A percentile compares a stretch with the other conserved stretches of the same genome.
These are phyloP conservation scores for Vinca minor DNA, from an alignment of 257 asterid species.

Conservation along the genomic window DNA sequence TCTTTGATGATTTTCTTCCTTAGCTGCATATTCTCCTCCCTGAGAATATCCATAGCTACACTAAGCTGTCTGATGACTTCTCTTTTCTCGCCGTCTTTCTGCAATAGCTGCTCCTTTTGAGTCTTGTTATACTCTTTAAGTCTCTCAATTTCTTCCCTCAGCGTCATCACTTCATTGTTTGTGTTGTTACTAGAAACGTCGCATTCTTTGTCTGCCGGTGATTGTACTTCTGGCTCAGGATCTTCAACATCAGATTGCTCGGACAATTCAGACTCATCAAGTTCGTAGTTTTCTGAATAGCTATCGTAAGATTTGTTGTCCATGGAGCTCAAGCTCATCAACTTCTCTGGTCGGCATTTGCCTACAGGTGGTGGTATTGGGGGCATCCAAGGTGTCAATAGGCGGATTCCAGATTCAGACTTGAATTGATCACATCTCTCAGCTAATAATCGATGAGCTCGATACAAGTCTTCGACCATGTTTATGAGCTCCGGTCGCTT, in stretches of 20 bases:
- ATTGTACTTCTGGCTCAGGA: constrained; percentile 42
- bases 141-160: constrained; percentile 47
- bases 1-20: constrained; percentile 30
- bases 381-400: constrained; percentile 42
- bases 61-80: constrained; percentile 80
- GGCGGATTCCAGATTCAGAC: constrained; percentile 48
- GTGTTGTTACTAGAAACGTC: constrained; percentile 17
- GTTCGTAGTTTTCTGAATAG: constrained; percentile 62
- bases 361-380: constrained; percentile 41
- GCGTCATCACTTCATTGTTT: constrained; percentile 20
- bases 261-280: constrained; percentile 45
- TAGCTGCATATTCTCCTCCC: constrained; percentile 54
- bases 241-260: constrained; percentile 79
- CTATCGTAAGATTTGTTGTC: constrained; percentile 57
- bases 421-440: constrained; percentile 61
- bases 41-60: constrained; percentile 53
- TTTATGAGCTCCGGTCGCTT: constrained; percentile 73
- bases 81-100: constrained; percentile 83
- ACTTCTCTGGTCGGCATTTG: constrained; percentile 41
- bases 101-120: constrained; percentile 40
- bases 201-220: constrained; percentile 1
- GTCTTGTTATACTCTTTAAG: constrained; percentile 47
- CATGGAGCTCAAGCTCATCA: constrained; percentile 25
- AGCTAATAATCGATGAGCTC: constrained; percentile 66
- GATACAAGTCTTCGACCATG: constrained; percentile 73